Percentiles rank a stretch among this genome's conserved stretches.
phyloP scores from a whole-genome alignment of 2,329 filamentous ascomycete species.

The Alternaria consortialis region DNA sequence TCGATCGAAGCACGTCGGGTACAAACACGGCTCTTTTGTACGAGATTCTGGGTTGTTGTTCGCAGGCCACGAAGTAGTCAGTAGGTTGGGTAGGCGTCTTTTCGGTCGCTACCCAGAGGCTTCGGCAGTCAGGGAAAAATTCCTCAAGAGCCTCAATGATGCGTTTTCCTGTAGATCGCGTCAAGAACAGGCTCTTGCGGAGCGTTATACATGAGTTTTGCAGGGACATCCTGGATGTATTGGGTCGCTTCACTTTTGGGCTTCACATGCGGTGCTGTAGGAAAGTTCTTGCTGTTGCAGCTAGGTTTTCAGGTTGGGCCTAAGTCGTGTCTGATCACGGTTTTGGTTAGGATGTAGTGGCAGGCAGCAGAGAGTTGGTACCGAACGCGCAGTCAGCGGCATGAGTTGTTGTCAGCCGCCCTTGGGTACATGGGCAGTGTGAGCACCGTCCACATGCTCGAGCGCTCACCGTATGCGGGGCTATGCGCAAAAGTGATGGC shows the following conservation, averaged over 20 bases:
- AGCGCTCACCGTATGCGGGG: slow-evolving; percentile 25
- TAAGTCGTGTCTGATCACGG: neutral
- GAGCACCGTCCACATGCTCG: slow-evolving; percentile 19
- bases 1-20: neutral
- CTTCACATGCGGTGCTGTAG: neutral
- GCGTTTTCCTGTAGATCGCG: neutral
- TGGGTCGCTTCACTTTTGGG: slow-evolving; percentile 11
- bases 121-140: slow-evolving; percentile 1
- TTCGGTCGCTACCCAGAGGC: neutral
- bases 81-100: neutral
- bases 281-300: neutral
- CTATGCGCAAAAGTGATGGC: slow-evolving; percentile 20
- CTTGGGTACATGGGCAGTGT: slow-evolving; percentile 1
- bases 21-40: neutral
- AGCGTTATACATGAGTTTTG: neutral
- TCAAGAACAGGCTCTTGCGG: neutral
- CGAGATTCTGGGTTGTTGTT: neutral
- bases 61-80: neutral
- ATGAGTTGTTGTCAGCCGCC: slow-evolving; percentile 25
- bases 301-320: neutral
- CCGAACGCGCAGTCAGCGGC: slow-evolving; percentile 10
- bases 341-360: slow-evolving; percentile 9
- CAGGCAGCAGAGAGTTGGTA: slow-evolving; percentile 14
- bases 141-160: slow-evolving; percentile 4
- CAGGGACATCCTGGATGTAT: slow-evolving; percentile 7